phyloP scores from a whole-genome alignment of 2,329 filamentous ascomycete genomes.

The Cordyceps militaris region DNA sequence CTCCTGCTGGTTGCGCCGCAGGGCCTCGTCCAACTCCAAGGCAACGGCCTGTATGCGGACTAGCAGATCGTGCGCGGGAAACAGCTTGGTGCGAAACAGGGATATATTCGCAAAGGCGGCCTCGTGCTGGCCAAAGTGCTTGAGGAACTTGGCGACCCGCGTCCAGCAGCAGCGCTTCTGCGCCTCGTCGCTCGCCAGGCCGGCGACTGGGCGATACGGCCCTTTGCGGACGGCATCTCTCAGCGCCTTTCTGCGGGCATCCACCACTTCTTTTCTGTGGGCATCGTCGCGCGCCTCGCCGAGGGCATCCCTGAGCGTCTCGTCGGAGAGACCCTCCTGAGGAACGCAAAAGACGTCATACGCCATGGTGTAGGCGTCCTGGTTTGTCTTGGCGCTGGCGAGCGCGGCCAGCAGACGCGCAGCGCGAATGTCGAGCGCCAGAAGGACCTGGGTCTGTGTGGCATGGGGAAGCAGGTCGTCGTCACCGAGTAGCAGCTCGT shows the following conservation, averaged over 20 bases:
- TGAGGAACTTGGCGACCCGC: not conserved
- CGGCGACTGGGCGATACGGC: not conserved
- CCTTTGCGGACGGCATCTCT: not conserved
- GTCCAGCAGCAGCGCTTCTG: not conserved
- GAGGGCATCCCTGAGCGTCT: not conserved
- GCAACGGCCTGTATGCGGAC: not conserved
- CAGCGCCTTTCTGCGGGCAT: not conserved
- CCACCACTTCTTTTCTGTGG: too few species aligned
- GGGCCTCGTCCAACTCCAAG: too few species aligned
- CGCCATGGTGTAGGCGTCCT: not conserved
- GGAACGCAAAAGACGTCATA: conserved; percentile 1
- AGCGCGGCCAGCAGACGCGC: not conserved
- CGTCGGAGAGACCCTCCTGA: too few species aligned
- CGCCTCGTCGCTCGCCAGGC: not conserved
- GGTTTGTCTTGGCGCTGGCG: not conserved
- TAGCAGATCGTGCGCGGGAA: not conserved
- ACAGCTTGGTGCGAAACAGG: not conserved
- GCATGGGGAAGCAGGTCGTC: not conserved
- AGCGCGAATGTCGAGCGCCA: not conserved
- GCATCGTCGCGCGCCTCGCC: too few species aligned
- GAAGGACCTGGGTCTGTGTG: not conserved
- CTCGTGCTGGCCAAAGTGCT: not conserved
- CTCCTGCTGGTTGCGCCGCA: too few species aligned
- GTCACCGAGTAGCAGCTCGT: not conserved
- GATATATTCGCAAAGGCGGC: not conserved